Evolutionary conservation across 2,329 filamentous ascomycete genomes (phyloP), one percentile per base, ranked within the genome.

Genomic region (Alternaria sp.): DNA sequence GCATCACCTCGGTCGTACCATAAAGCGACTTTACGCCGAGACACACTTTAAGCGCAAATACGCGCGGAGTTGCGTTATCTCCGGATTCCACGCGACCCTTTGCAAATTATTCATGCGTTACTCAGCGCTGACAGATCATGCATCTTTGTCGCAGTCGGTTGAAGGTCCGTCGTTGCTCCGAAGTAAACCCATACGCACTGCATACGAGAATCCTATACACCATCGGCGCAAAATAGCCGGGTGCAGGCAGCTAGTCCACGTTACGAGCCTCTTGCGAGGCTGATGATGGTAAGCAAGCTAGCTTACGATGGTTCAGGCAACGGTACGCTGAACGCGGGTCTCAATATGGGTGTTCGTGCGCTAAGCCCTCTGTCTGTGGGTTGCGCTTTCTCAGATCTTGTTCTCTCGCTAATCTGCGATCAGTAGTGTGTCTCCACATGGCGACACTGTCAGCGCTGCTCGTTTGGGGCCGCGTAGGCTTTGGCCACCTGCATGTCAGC

Each of bases 321-420:
- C 25, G 17, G 28, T 56, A 28, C n/a, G 23, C 47, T 40, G 12
- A 43, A 56, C 45, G 40, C 49, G 36, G 21, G 30, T 46, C 40
- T 26, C n/a, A 50, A 47, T 19, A 58, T 17, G 26, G 51, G 36
- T 36, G 50, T 25, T 43, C 45, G 49, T 49, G 52, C 54, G 49
- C 56, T 28, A 32, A 46, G 26, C 56, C 51, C 28, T 54, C 25
- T 40, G 19, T 40, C 49, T 40, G 52, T 43, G 44, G 47, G 45
- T 26, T 50, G 25, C 40, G 36, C 52, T 45, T 54, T 26, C 46
- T 26, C 54, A 62, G 65, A 67, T 65, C 64, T 58, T 40, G 50
- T 56, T 32, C 46, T 47, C 63, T 69, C 66, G 64, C 59, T 60
- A 69, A 69, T 67, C 66, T 67, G 44, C 44, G 59, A 59, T 61